Base-by-base conservation (phyloP, 495 filamentous ascomycete genomes). In the Penicillium salamii region DNA sequence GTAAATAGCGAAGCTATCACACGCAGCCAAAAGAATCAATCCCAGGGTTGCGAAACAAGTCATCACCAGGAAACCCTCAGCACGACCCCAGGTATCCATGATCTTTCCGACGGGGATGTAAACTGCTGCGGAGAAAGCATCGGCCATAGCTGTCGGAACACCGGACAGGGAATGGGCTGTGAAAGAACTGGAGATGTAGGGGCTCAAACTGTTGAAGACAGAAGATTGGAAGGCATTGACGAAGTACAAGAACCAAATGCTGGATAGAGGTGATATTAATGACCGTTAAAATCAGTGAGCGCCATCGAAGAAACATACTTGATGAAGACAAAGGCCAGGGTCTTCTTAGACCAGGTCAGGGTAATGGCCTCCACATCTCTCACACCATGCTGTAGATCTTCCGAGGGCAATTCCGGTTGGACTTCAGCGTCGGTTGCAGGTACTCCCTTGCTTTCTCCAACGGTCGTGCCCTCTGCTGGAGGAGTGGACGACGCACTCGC, bases 41-140 rank as follows among this genome's bases (percentile, higher is more conserved):
- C 74, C 74, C 14, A 74, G 18, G 1, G 62, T 67, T 3, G 58
- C 51, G 28, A 63, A 46, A 7, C 52, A 7, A 0, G 65, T 50
- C 63, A 67, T 65, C 45, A 76, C 18, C 8, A 57, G 71, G 54
- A 83, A 84, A 29, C 68, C 70, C 36, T 73, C 55, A 53, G 76
- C 44, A 58, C 79, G 55, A 41, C 82, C 84, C 72, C 78, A 86
- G 26, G 82, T 62, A 57, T 88, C 81, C 51, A 86, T 67, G 32
- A 87, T 65, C 63, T 87, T 86, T 43, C 81, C 83, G 15, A 86
- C 62, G 1, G 83, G 74, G 15, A 86, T 66, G 47, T 82, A 82
- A 34, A 71, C 62, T 19, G 85, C 68, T 44, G 83, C 84, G 43
- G 75, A 78, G 46, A 86, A 78, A 43, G 82, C 42, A 42, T 46